Conservation (phyloP, 2,329 filamentous ascomycete species). For the Emergomyces pasteurianus region DNA sequence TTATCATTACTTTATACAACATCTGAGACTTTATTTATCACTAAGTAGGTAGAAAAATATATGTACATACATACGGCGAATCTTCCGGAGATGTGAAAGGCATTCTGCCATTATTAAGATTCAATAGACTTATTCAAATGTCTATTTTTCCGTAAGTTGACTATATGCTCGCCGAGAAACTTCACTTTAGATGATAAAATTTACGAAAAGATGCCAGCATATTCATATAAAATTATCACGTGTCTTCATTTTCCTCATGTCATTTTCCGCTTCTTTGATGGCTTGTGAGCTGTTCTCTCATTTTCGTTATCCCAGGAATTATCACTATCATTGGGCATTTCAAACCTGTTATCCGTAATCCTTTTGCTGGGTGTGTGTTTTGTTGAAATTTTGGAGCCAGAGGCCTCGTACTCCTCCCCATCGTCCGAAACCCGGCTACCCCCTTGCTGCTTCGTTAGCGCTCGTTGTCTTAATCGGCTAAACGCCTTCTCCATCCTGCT, state of each 20-base stretch:
- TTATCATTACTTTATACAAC: no score
- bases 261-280: neutral
- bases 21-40: no score
- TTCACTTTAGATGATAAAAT: neutral
- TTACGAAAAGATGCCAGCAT: neutral
- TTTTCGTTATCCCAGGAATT: neutral
- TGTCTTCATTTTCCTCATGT: neutral
- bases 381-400: slow-evolving; percentile 4
- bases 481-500: slow-evolving; percentile 70
- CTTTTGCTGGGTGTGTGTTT: neutral
- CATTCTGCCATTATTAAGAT: no score
- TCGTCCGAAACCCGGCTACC: neutral
- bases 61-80: no score
- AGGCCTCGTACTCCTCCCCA: slow-evolving; percentile 5
- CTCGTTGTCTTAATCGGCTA: slow-evolving; percentile 50
- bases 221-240: neutral
- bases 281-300: neutral
- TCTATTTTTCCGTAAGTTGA: neutral
- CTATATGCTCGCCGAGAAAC: neutral
- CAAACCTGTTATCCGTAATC: neutral
- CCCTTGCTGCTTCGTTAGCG: slow-evolving; percentile 20
- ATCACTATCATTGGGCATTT: neutral
- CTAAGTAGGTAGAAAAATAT: neutral
- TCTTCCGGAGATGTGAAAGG: no score
- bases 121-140: no score